Evolutionary conservation across 2,329 filamentous ascomycete genomes (phyloP).

Genomic region (Neopestalotiopsis rosae): DNA sequence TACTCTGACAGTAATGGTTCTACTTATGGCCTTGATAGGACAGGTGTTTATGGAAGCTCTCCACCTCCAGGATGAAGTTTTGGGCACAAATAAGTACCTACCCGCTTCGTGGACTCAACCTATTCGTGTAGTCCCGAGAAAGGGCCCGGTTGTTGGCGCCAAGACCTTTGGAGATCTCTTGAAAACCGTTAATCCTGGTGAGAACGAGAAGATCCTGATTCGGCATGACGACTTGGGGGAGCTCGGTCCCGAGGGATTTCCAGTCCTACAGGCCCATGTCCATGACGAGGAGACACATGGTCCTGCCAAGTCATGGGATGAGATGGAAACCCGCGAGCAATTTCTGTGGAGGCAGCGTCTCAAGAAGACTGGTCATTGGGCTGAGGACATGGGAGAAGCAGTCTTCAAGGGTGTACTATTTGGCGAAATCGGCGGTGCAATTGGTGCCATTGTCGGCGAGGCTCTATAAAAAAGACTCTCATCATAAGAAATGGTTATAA

Average conservation of each 20-base stretch:
- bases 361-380: conserved; percentile 76
- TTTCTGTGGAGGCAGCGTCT: conserved; percentile 73
- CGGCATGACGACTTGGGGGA: conserved; percentile 32
- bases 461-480: conserved; percentile 34
- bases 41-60: conserved; percentile 69
- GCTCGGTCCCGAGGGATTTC: conserved; percentile 29
- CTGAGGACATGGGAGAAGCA: conserved; percentile 76
- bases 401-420: conserved; percentile 82
- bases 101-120: conserved; percentile 45
- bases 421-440: conserved; percentile 69
- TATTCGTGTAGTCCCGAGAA: conserved; percentile 22
- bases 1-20: conserved; percentile 59
- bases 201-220: conserved; percentile 45
- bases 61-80: conserved; percentile 59
- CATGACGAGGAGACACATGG: conserved; percentile 55
- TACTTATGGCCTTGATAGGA: conserved; percentile 66
- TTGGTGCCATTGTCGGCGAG: conserved; percentile 57
- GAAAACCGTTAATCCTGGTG: conserved; percentile 36
- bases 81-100: conserved; percentile 62
- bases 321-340: conserved; percentile 67
- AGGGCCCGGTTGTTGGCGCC: conserved; percentile 37
- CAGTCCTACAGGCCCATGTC: conserved; percentile 45
- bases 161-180: conserved; percentile 40
- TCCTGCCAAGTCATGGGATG: conserved; percentile 71
- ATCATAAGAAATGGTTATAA: background rate